Evolutionary conservation across 2,329 filamentous ascomycete genomes (phyloP).

Genomic region (Colletotrichum australisinense): DNA sequence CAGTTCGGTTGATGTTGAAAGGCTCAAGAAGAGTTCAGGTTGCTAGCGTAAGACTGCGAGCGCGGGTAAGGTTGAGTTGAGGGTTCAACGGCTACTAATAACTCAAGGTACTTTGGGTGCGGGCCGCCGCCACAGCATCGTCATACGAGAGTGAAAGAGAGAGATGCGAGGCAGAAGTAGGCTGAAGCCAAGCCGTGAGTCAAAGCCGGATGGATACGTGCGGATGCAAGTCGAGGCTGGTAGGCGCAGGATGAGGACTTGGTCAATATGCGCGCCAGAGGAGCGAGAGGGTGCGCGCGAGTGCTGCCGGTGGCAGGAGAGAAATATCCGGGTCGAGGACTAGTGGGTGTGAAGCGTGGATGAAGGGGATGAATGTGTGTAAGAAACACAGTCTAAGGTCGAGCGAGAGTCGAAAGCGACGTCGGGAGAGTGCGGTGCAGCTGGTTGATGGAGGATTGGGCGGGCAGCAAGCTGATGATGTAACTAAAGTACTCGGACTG

Average conservation of each 20-base stretch:
- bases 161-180: constrained; percentile 29
- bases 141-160: constrained; percentile 20
- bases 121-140: constrained; percentile 11
- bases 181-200: constrained; percentile 32
- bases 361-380: not conserved
- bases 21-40: not conserved
- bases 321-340: not conserved
- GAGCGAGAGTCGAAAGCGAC: not conserved
- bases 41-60: constrained; percentile 13
- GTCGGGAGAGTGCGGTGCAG: not conserved
- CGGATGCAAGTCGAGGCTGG: not conserved
- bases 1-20: not conserved
- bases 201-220: constrained; percentile 4
- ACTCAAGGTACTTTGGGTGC: constrained; percentile 11
- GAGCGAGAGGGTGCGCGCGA: not conserved
- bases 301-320: constrained; percentile 2
- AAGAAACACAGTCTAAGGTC: not conserved
- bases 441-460: constrained; percentile 5
- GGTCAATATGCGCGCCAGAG: constrained; percentile 5
- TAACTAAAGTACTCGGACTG: constrained; percentile 34
- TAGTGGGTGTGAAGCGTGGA: constrained; percentile 19
- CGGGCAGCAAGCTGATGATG: constrained; percentile 29
- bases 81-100: constrained; percentile 29
- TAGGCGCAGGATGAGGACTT: constrained; percentile 5
- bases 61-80: not conserved